A percentile compares a stretch with the other conserved stretches of the same genome.
These are phyloP conservation scores for Trametes maxima DNA, from an alignment of 768 basidiomycete species.

Conservation along the genomic window DNA sequence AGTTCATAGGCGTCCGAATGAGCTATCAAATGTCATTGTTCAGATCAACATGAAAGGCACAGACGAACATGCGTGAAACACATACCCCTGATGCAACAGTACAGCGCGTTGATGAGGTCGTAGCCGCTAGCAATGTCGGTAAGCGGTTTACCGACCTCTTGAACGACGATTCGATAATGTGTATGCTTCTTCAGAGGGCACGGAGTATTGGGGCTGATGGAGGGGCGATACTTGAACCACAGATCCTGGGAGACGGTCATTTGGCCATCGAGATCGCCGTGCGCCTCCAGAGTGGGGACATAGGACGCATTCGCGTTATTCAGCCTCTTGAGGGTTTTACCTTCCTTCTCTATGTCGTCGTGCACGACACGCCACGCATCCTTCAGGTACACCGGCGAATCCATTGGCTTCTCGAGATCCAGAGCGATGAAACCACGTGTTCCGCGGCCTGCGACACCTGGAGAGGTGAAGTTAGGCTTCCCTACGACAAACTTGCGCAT, in stretches of 20 bases:
- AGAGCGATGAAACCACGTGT: constrained; percentile 6
- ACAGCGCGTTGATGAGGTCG: not conserved
- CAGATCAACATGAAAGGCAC: not conserved
- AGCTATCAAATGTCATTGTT: not conserved
- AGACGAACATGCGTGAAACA: not conserved
- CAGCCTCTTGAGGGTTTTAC: not conserved
- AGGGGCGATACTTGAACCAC: not conserved
- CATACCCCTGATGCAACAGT: not conserved
- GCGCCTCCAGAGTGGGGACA: not conserved
- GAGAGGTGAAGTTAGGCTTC: not conserved
- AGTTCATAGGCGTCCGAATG: constrained; percentile 1
- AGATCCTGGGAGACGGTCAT: not conserved
- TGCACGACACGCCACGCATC: constrained; percentile 7
- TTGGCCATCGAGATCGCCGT: constrained; percentile 2
- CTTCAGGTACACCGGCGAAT: not conserved
- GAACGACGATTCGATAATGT: constrained; percentile 6
- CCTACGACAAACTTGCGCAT: not conserved
- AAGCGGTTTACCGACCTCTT: constrained; percentile 5
- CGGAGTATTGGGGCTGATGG: not conserved
- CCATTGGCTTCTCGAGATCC: not conserved
- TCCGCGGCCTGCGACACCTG: not conserved
- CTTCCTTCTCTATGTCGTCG: not conserved
- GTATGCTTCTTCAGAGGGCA: constrained; percentile 1
- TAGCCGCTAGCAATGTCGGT: not conserved
- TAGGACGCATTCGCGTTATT: not conserved